Percentiles rank a stretch among this genome's conserved stretches.
Evolutionary conservation across 805 yeast species (phyloP).

Genomic region (Torulaspora gathmanii): DNA sequence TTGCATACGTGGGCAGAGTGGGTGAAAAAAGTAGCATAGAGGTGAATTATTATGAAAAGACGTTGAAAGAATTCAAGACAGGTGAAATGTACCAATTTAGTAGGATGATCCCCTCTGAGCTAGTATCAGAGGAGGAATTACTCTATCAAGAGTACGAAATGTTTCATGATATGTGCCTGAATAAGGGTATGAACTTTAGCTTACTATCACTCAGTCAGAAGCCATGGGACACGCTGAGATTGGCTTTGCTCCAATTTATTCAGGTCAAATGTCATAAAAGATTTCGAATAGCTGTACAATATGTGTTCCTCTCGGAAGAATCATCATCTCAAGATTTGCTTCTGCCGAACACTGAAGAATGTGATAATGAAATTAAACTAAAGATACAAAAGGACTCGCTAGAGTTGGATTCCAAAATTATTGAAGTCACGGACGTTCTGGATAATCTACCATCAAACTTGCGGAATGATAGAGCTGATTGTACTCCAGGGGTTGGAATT

Average conservation of each 20-base stretch:
- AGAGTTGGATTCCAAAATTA: constrained; percentile 20
- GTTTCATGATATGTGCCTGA: constrained; percentile 29
- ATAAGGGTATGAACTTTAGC: constrained; percentile 21
- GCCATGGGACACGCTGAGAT: constrained; percentile 17
- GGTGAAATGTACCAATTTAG: constrained; percentile 15
- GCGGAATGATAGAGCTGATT: not conserved
- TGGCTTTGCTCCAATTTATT: constrained; percentile 20
- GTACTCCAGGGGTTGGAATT: constrained; percentile 19
- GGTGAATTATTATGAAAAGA: constrained; percentile 19
- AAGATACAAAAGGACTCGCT: constrained; percentile 24
- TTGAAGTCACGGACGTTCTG: constrained; percentile 12
- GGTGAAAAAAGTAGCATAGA: not conserved
- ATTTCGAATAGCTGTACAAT: constrained; percentile 22
- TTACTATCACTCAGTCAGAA: constrained; percentile 23
- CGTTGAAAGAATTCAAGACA: not conserved
- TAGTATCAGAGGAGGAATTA: constrained; percentile 20
- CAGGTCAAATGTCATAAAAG: constrained; percentile 12
- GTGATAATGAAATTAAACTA: constrained; percentile 19
- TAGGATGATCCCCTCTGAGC: constrained; percentile 24
- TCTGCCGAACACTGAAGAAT: constrained; percentile 8
- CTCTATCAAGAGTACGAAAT: constrained; percentile 27
- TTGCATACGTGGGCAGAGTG: constrained; percentile 21
- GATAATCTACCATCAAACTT: constrained; percentile 10
- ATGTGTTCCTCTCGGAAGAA: constrained; percentile 29
- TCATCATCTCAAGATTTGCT: constrained; percentile 25